phyloP scores from a whole-genome alignment of 345 rosid species.

The Heritiera fomes region DNA sequence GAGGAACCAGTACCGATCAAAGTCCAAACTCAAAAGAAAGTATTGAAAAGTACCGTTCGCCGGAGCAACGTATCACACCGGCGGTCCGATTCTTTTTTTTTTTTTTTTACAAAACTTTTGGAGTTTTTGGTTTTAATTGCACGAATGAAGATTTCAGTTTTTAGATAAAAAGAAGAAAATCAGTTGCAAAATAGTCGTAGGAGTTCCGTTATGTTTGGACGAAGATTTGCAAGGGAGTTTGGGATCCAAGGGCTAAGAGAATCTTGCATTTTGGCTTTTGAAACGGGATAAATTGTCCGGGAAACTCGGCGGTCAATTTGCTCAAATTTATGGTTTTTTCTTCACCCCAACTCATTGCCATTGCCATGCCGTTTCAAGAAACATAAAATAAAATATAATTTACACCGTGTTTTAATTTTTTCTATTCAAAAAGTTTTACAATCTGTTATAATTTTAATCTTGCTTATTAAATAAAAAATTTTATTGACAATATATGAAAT shows the following conservation, averaged over 20 bases:
- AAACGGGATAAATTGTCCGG: conserved; percentile 31
- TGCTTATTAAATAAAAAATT: no score
- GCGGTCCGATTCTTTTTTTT: conserved; percentile 28
- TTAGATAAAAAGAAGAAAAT: not conserved
- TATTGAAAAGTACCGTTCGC: conserved; percentile 22
- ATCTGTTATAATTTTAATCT: no score
- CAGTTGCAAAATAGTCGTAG: conserved; percentile 26
- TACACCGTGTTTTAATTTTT: no score
- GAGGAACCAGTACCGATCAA: no score
- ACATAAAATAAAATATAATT: no score
- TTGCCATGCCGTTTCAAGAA: not conserved
- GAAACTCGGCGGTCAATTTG: conserved; percentile 22
- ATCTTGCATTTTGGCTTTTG: conserved; percentile 30
- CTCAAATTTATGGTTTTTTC: not conserved
- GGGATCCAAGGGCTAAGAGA: conserved; percentile 13
- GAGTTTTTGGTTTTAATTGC: not conserved
- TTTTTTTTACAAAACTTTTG: not conserved
- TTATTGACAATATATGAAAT: no score
- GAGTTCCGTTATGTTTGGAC: conserved; percentile 5
- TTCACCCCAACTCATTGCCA: not conserved
- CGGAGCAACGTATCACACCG: conserved; percentile 53
- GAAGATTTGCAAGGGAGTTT: conserved; percentile 19
- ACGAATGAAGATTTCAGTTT: not conserved
- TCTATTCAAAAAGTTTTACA: no score
- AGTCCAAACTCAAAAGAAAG: not conserved